phyloP scores from a whole-genome alignment of 495 filamentous ascomycete species.

The Symbiotaphrina buchneri region DNA sequence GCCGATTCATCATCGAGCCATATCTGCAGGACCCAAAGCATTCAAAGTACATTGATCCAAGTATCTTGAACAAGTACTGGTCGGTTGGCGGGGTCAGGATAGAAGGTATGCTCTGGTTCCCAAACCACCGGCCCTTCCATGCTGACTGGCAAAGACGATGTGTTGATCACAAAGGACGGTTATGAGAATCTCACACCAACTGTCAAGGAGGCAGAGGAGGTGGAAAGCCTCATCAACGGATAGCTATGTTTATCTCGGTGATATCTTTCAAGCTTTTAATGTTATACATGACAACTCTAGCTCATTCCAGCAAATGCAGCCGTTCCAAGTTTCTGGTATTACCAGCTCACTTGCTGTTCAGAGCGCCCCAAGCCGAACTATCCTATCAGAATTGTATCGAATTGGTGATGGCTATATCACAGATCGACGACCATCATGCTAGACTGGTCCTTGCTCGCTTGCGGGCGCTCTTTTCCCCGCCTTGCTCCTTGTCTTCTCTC shows the following conservation, averaged over 20 bases:
- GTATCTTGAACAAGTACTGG: constrained; percentile 67
- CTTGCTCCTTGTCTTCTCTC: constrained; percentile 10
- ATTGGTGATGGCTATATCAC: too few relatives aligned
- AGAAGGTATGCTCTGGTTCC: constrained; percentile 23
- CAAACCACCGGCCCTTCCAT: constrained; percentile 1
- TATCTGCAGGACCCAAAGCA: constrained; percentile 48
- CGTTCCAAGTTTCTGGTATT: too few relatives aligned
- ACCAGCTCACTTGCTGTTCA: too few relatives aligned
- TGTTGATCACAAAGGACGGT: constrained; percentile 57
- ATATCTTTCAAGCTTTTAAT: too few relatives aligned
- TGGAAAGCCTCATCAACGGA: constrained; percentile 25
- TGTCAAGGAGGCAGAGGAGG: constrained; percentile 46
- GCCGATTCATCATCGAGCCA: constrained; percentile 74
- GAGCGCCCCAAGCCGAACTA: too few relatives aligned
- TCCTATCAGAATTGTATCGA: too few relatives aligned
- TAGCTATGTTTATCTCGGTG: too few relatives aligned
- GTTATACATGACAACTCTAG: too few relatives aligned
- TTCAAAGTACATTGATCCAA: constrained; percentile 46
- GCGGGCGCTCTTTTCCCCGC: constrained; percentile 14
- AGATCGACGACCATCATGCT: not conserved
- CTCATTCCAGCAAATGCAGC: too few relatives aligned
- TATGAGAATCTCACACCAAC: constrained; percentile 62
- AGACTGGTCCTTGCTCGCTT: constrained; percentile 18
- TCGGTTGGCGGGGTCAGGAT: constrained; percentile 69
- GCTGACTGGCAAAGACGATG: constrained; percentile 30